Percentiles rank a stretch among this genome's conserved stretches.
Evolutionary conservation across 495 filamentous ascomycete genomes (phyloP).

Genomic region (Clavariopsis aquatica): DNA sequence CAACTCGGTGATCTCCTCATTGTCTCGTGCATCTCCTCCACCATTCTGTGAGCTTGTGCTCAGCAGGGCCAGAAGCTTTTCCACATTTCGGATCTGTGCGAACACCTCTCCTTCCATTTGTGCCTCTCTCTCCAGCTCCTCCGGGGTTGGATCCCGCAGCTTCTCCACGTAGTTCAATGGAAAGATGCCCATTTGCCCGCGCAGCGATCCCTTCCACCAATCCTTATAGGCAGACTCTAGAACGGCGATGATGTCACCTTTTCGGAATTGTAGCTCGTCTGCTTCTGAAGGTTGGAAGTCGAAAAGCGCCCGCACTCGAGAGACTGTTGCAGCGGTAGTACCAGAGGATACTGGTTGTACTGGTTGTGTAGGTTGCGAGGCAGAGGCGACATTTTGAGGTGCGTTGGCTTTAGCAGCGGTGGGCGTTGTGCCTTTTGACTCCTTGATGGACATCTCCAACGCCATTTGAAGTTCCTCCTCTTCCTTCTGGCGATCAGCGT

Average conservation of each 20-base stretch:
- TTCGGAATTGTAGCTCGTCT: conserved; percentile 92
- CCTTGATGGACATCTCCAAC: conserved; percentile 84
- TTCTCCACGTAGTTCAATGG: conserved; percentile 99
- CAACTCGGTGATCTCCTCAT: conserved; percentile 80
- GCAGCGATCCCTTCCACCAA: conserved; percentile 96
- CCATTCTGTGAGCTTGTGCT: conserved; percentile 67
- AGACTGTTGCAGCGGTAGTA: conserved; percentile 97
- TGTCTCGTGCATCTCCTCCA: conserved; percentile 48
- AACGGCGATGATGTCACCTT: conserved; percentile 96
- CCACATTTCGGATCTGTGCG: conserved; percentile 97
- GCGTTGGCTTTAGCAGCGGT: conserved; percentile 34
- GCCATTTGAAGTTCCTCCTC: conserved; percentile 98
- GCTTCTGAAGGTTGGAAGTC: conserved; percentile 94
- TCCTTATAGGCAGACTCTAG: conserved; percentile 98
- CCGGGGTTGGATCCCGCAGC: conserved; percentile 86
- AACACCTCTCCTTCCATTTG: conserved; percentile 98
- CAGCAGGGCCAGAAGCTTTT: conserved; percentile 89
- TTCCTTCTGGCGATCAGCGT: conserved; percentile 88
- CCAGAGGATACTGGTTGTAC: conserved; percentile 58
- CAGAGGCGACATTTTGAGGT: conserved; percentile 23
- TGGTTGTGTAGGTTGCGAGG: conserved; percentile 36
- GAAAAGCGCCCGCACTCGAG: conserved; percentile 87
- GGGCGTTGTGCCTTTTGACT: conserved; percentile 54
- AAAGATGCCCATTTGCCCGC: conserved; percentile 96
- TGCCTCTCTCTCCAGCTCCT: conserved; percentile 92